phyloP scores from a whole-genome alignment of 2,329 filamentous ascomycete genomes.

The Monosporascus sp. region DNA sequence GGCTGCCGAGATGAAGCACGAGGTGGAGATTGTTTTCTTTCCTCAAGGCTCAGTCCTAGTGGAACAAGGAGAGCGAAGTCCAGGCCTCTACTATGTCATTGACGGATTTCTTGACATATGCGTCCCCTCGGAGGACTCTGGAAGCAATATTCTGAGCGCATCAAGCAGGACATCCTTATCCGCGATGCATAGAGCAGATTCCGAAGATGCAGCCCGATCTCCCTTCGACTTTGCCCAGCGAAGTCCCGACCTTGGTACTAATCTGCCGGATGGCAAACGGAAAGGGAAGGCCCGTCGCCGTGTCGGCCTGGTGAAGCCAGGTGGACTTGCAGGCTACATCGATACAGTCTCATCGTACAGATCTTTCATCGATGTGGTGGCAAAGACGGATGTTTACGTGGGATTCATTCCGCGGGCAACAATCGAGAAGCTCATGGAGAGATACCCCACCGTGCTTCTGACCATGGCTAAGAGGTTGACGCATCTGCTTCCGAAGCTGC shows the following conservation, averaged over 20 bases:
- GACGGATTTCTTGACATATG: slow-evolving; percentile 95
- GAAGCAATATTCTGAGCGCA: slow-evolving; percentile 35
- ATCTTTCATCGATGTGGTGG: slow-evolving; percentile 93
- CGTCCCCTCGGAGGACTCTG: slow-evolving; percentile 62
- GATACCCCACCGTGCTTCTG: slow-evolving; percentile 83
- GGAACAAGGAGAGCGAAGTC: slow-evolving; percentile 94
- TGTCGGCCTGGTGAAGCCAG: slow-evolving; percentile 88
- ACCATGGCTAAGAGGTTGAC: slow-evolving; percentile 96
- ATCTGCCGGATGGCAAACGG: slow-evolving; percentile 12
- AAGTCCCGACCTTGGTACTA: slow-evolving; percentile 36
- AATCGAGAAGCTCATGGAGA: slow-evolving; percentile 86
- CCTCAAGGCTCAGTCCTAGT: slow-evolving; percentile 91
- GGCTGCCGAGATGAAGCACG: slow-evolving; percentile 77
- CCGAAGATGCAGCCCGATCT: slow-evolving; percentile 12
- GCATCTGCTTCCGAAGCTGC: slow-evolving; percentile 78
- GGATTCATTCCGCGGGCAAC: slow-evolving; percentile 84
- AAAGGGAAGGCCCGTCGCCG: slow-evolving; percentile 53
- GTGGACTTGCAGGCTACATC: slow-evolving; percentile 88
- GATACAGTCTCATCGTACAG: slow-evolving; percentile 91
- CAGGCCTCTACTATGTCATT: slow-evolving; percentile 93
- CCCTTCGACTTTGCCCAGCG: slow-evolving; percentile 16
- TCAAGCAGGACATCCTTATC: slow-evolving; percentile 28
- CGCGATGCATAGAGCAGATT: slow-evolving; percentile 29
- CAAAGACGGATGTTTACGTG: slow-evolving; percentile 97
- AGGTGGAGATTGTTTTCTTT: slow-evolving; percentile 96